Base-by-base conservation (phyloP, 2,329 filamentous ascomycete genomes). In the Beauveria australis region DNA sequence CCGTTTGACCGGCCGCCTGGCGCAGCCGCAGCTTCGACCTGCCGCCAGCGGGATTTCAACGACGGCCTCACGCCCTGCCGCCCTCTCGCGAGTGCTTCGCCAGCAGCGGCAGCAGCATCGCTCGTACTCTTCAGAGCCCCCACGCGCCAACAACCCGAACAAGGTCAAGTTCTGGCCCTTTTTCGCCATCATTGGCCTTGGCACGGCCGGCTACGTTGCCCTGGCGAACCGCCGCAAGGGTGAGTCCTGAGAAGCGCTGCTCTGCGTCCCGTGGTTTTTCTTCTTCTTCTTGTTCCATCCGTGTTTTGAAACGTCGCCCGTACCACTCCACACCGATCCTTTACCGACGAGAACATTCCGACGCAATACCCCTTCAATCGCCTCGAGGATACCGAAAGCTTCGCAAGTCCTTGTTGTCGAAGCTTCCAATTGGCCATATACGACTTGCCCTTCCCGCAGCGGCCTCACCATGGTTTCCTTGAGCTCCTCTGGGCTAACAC, bases 91-190 rank as follows among this genome's bases (percentile, higher is more conserved):
- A 14, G 63, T 59, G 63, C 59, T 40, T 57, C 61, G 62, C 41
- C 61, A 66, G 59, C 65, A 66, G 57, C 63, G 66, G 43, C 66
- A 66, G 57, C 63, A 67, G 47, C 66, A 64, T 56, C 70, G 73
- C 55, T 61, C 66, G 72, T 85, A 79, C 64, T 79, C 77, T 57
- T 74, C 76, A 16, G 49, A 53, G 28, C 58, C 58, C 46, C 74
- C 74, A 10, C 75, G 74, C 41, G 70, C 69, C 19, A 61, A 68
- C 12, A 70, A 72, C 49, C 66, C 68, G 48, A 72, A 68, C 57
- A 69, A 66, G 49, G 69, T 84, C 74, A 83, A 83, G 71, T 83
- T 84, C 70, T 83, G 81, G 80, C 81, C 81, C 2, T 84, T 84
- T 64, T n/a, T 80, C 51, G 70, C 73, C 56, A 73, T 84, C 64